phyloP scores from a whole-genome alignment of 331 rosid species.

The Quercus phellos region DNA sequence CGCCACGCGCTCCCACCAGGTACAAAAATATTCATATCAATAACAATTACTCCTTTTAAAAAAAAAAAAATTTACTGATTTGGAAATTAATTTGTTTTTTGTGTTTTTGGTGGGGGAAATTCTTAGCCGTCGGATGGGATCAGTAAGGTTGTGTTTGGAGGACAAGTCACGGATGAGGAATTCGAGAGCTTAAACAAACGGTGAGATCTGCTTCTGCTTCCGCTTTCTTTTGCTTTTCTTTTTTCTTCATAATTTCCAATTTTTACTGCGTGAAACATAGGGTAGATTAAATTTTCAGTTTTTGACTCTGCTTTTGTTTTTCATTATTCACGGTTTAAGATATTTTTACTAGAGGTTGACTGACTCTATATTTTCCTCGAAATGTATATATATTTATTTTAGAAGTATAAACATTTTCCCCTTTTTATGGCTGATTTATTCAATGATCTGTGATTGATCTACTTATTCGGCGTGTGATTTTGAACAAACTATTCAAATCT shows the following conservation, averaged over 20 bases:
- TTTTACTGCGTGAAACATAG: not conserved
- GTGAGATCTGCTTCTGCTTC: constrained; percentile 64
- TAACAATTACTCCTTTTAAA: not conserved
- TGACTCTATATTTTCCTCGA: not conserved
- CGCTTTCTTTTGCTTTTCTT: not conserved
- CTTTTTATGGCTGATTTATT: not conserved
- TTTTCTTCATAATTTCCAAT: not conserved
- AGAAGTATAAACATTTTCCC: not conserved
- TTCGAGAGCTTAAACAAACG: constrained; percentile 80
- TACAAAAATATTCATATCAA: not conserved
- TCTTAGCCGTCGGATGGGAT: constrained; percentile 97
- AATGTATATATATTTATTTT: not conserved
- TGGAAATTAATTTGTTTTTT: not conserved
- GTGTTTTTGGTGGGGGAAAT: not conserved
- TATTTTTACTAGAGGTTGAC: not conserved
- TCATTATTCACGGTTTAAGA: not conserved
- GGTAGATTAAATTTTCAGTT: not conserved
- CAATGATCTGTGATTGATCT: constrained; percentile 36
- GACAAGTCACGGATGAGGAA: constrained; percentile 97
- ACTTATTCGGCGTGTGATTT: not conserved
- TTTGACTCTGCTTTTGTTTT: not conserved
- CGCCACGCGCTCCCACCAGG: constrained; percentile 75
- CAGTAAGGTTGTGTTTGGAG: constrained; percentile 92
- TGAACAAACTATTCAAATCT: not conserved
- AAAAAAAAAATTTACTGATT: not conserved